A percentile compares a stretch with the other conserved stretches of the same genome.
Evolutionary conservation across 148 eudicot species (phyloP).

Genomic region (Rhododendron simsii): DNA sequence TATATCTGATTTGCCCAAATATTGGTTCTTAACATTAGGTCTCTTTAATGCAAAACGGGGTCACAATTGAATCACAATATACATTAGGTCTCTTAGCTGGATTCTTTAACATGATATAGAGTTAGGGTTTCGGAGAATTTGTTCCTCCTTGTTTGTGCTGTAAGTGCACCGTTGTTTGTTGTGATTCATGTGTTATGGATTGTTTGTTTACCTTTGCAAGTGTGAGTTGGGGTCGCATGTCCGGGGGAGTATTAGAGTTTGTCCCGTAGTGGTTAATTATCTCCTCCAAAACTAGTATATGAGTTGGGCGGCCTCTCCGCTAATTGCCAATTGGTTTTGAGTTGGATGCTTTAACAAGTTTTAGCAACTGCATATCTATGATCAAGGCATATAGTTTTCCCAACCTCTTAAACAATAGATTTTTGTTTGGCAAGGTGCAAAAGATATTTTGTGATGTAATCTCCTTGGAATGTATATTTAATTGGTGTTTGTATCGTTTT

Average conservation of each 20-base stretch:
- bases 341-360: not conserved
- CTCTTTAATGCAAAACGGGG: not conserved
- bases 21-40: not conserved
- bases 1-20: not conserved
- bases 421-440: slow-evolving; percentile 1
- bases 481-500: not conserved
- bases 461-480: not conserved
- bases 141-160: not conserved
- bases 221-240: not conserved
- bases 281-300: not conserved
- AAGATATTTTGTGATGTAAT: not conserved
- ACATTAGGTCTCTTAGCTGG: not conserved
- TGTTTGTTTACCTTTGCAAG: not conserved
- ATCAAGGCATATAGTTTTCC: not conserved
- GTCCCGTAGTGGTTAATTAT: not conserved
- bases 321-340: not conserved
- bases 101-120: too few species aligned
- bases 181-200: not conserved
- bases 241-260: not conserved
- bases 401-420: not conserved
- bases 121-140: too few species aligned
- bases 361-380: not conserved
- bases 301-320: not conserved
- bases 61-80: too few species aligned
- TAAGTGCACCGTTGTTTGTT: too few species aligned